Conservation (phyloP, 768 basidiomycete species). For the Lepiota venenata region DNA sequence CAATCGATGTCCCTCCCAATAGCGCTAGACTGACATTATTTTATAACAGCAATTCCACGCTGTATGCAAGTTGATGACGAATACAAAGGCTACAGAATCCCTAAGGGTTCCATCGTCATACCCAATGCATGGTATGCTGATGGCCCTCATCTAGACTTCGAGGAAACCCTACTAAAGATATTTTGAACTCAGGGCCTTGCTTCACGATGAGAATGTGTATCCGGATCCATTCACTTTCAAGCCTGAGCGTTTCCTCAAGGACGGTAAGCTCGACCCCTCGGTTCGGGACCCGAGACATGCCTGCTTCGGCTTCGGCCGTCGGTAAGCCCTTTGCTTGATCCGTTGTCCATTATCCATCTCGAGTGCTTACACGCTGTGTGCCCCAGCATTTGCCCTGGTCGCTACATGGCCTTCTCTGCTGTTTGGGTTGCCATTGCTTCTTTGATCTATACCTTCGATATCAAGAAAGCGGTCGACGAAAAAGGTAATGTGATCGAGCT, state of each 20-base stretch:
- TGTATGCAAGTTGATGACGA: conserved; percentile 22
- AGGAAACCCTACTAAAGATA: background rate
- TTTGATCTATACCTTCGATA: conserved; percentile 19
- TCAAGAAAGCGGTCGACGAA: conserved; percentile 21
- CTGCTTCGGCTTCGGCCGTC: conserved; percentile 30
- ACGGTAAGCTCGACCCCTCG: conserved; percentile 22
- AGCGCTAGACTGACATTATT: background rate
- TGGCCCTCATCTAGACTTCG: background rate
- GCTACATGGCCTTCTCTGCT: conserved; percentile 21
- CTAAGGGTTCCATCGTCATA: conserved; percentile 29
- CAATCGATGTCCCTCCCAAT: background rate
- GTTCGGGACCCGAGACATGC: conserved; percentile 24
- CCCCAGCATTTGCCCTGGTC: conserved; percentile 19
- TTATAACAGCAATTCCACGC: conserved; percentile 18
- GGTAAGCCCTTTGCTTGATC: conserved; percentile 7
- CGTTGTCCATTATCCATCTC: background rate
- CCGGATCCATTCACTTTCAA: conserved; percentile 38
- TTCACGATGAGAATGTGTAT: conserved; percentile 34
- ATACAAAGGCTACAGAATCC: conserved; percentile 27
- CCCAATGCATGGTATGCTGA: conserved; percentile 28
- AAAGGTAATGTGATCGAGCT: conserved; percentile 10
- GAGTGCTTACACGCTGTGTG: too few species aligned
- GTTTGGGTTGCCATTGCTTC: conserved; percentile 24
- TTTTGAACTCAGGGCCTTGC: conserved; percentile 30
- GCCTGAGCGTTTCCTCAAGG: conserved; percentile 35